These are phyloP conservation scores for Aspergillus awamori DNA, from an alignment of 2,329 filamentous ascomycete genomes.

Conservation along the genomic window DNA sequence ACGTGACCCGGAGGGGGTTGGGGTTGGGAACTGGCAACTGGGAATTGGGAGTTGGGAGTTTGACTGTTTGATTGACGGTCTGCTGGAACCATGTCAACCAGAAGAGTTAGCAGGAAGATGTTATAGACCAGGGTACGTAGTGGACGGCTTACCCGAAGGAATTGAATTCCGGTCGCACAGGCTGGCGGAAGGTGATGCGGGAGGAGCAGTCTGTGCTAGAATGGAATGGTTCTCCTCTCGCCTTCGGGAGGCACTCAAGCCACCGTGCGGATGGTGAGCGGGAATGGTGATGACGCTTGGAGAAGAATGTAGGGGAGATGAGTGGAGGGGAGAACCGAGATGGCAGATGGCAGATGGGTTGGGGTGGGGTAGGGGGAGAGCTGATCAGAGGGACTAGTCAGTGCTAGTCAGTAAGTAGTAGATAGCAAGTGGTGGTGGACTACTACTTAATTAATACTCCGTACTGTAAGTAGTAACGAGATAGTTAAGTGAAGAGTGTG, in stretches of 20 bases:
- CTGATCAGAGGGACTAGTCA: too few relatives aligned
- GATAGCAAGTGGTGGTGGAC: too few relatives aligned
- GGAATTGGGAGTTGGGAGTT: too few relatives aligned
- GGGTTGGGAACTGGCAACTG: too few relatives aligned
- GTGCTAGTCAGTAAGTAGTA: too few relatives aligned
- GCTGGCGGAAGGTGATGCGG: neutral
- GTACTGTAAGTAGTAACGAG: too few relatives aligned
- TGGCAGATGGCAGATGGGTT: too few relatives aligned
- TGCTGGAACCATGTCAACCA: neutral
- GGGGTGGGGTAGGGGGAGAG: too few relatives aligned
- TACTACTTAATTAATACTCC: too few relatives aligned
- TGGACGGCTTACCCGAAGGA: neutral
- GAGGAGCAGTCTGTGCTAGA: neutral
- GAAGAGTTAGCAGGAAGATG: neutral
- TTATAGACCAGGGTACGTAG: neutral
- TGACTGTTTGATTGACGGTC: too few relatives aligned
- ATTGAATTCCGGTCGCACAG: conserved; percentile 2
- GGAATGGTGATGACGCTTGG: neutral
- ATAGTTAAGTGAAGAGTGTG: neutral
- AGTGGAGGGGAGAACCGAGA: too few relatives aligned
- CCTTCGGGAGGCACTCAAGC: neutral
- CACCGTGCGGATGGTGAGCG: neutral
- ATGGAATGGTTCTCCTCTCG: neutral
- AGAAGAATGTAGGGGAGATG: neutral
- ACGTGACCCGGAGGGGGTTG: too few relatives aligned